Evolutionary conservation across 2,329 filamentous ascomycete species (phyloP), one percentile per base, ranked within the genome.

Genomic region (Nemania sp.): DNA sequence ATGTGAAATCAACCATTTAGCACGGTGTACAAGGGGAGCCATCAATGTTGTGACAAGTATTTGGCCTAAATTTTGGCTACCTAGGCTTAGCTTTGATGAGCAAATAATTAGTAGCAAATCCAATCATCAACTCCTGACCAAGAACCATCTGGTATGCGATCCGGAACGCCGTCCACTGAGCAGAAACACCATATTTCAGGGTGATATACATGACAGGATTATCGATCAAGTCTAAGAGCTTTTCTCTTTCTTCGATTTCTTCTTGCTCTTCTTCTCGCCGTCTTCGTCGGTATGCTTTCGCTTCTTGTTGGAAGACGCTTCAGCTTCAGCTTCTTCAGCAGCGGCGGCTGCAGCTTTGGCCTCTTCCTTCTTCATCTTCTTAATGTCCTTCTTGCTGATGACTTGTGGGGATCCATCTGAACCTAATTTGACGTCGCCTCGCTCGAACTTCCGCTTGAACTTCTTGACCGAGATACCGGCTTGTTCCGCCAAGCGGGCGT

Each of bases 361-460:
- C 58, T 79, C 82, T 15, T 71, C 73, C 75, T 87, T 88, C 74
- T 82, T 84, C 54, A 80, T 75, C 77, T 89, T 88, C 80, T 90
- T 90, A 66, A 87, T 72, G 41, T 89, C 86, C 76, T 90, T 90
- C 80, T 90, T 90, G 77, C 84, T 89, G 64, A 86, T 73, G 3
- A 89, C 77, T 62, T 82, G 78, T 34, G 88, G 84, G 46, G 80
- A 85, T 52, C 88, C 88, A 57, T 88, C 82, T 11, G 75, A 74
- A 63, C 79, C 80, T 60, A 91, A 75, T 68, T 83, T 78, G 60
- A 91, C 87, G 66, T 91, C 86, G 31, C 89, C 89, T 58, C 86
- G 81, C 73, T 89, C 88, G 62, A 84, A 84, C 79, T 91, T 91
- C 70, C 86, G 81, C 78, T 88, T 85, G 75, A 91, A 91, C 75